Evolutionary conservation across 2,329 filamentous ascomycete genomes (phyloP).

Genomic region (Fusarium praegraminearum): DNA sequence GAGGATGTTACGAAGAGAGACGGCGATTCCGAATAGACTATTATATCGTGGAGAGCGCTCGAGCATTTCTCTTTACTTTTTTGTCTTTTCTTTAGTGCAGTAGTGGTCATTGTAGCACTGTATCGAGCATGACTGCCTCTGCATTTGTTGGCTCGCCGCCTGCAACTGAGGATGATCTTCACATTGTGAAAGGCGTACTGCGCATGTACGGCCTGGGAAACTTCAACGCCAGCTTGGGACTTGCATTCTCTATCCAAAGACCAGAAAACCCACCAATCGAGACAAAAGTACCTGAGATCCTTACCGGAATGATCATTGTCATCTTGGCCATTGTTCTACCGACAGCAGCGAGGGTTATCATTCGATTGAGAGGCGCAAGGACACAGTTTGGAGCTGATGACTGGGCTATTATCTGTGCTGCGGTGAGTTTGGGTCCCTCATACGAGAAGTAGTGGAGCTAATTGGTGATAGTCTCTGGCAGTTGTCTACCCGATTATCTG

Average conservation of each 20-base stretch:
- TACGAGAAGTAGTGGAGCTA: background rate
- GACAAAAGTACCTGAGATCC: conserved; percentile 15
- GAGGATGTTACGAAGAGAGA: background rate
- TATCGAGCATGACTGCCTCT: conserved; percentile 1
- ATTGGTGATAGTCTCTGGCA: conserved; percentile 7
- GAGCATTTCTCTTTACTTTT: background rate
- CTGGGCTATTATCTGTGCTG: conserved; percentile 22
- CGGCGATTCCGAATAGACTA: background rate
- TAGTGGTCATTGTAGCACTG: background rate
- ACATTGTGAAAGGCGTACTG: conserved; percentile 22
- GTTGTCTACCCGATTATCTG: conserved; percentile 14
- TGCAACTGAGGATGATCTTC: conserved; percentile 9
- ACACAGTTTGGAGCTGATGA: conserved; percentile 21
- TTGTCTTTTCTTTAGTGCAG: background rate
- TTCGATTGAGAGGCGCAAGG: conserved; percentile 7
- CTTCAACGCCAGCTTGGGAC: conserved; percentile 14
- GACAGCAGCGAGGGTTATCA: conserved; percentile 7
- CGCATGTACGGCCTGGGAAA: conserved; percentile 17
- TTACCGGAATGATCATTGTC: conserved; percentile 27
- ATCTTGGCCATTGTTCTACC: conserved; percentile 30
- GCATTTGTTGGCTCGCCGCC: conserved; percentile 27
- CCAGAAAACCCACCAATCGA: conserved; percentile 16
- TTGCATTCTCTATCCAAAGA: conserved; percentile 9
- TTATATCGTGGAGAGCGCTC: background rate
- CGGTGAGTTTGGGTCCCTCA: background rate